These are phyloP conservation scores for Fagus crenata DNA, from an alignment of 306 rosid species.

Conservation along the genomic window DNA sequence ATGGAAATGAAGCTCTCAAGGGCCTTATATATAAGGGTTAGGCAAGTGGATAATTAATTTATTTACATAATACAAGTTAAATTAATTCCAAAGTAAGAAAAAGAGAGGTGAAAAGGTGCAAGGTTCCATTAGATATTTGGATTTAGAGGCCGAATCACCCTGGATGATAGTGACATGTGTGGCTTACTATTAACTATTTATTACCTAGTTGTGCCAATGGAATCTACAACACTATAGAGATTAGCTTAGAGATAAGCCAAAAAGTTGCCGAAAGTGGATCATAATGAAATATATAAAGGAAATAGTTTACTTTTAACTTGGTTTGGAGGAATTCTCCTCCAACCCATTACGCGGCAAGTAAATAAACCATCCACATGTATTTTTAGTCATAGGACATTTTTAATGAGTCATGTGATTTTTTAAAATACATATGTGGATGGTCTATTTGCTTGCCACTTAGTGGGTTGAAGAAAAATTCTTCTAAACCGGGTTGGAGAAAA, in stretches of 20 bases:
- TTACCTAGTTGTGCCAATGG: background rate
- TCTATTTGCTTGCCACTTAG: too few relatives aligned
- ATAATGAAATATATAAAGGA: background rate
- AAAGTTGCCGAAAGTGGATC: constrained; percentile 4
- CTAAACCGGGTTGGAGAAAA: too few relatives aligned
- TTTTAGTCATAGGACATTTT: too few relatives aligned
- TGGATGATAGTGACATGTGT: constrained; percentile 46
- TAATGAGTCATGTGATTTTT: too few relatives aligned
- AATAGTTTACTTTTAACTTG: too few relatives aligned
- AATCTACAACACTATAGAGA: background rate
- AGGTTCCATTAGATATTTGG: constrained; percentile 41
- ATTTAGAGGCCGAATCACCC: constrained; percentile 36
- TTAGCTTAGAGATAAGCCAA: background rate
- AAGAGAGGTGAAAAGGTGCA: constrained; percentile 30
- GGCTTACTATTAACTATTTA: constrained; percentile 21
- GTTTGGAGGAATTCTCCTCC: too few relatives aligned
- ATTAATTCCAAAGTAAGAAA: constrained; percentile 9
- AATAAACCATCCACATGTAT: too few relatives aligned
- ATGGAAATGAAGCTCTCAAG: constrained; percentile 29
- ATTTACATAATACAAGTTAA: constrained; percentile 3
- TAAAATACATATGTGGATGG: too few relatives aligned
- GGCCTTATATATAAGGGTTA: constrained; percentile 26
- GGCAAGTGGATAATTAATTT: background rate
- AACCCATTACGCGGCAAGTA: too few relatives aligned
- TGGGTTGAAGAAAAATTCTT: too few relatives aligned